Conservation (phyloP, 768 basidiomycete species). For the Boletus pseudo-olivaceus region DNA sequence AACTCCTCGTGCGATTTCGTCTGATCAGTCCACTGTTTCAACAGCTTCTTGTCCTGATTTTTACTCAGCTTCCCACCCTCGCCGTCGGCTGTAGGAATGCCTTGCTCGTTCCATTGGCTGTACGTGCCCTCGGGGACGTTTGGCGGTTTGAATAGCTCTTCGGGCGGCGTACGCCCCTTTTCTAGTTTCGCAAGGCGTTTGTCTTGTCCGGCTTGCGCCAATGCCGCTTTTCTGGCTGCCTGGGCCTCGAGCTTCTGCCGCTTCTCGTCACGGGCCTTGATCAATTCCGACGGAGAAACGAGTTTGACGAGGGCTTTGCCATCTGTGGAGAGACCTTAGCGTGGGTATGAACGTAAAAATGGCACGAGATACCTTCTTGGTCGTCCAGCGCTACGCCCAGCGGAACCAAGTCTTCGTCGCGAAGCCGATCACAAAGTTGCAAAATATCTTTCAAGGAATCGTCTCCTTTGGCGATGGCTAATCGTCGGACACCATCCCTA, state of each 20-base stretch:
- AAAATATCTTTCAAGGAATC: conserved; percentile 76
- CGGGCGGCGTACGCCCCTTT: conserved; percentile 71
- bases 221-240: conserved; percentile 72
- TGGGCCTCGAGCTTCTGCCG: conserved; percentile 70
- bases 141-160: conserved; percentile 82
- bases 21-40: conserved; percentile 72
- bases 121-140: conserved; percentile 71
- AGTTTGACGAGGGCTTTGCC: conserved; percentile 95
- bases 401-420: conserved; percentile 88
- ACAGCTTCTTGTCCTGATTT: conserved; percentile 68
- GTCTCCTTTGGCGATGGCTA: conserved; percentile 73
- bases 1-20: conserved; percentile 79
- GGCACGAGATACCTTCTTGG: conserved; percentile 67
- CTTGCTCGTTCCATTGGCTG: conserved; percentile 78
- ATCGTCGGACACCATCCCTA: conserved; percentile 80
- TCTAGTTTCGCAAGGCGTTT: conserved; percentile 79
- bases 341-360: background rate
- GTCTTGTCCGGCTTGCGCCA: conserved; percentile 58
- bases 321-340: conserved; percentile 44
- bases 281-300: conserved; percentile 75
- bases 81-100: conserved; percentile 80
- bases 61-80: conserved; percentile 86
- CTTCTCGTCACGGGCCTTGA: conserved; percentile 87
- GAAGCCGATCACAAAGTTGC: conserved; percentile 80
- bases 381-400: conserved; percentile 96